Evolutionary conservation across 805 yeast genomes (phyloP).

Genomic region (Candida chauliodis): DNA sequence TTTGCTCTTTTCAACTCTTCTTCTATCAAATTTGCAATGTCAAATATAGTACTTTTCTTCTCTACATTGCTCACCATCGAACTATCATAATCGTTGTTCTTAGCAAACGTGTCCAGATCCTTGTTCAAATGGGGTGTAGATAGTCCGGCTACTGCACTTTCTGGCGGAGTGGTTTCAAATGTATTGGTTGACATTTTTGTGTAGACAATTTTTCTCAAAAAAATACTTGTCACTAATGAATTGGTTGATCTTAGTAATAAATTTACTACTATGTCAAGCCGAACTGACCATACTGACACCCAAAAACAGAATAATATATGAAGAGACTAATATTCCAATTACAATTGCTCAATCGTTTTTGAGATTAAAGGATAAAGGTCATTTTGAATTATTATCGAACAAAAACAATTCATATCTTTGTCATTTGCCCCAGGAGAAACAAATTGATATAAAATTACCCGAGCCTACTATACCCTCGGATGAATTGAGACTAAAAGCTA

Average conservation of each 20-base stretch:
- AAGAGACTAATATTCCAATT: constrained; percentile 16
- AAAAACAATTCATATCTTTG: constrained; percentile 17
- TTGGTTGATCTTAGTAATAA: constrained; percentile 1
- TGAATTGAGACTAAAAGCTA: constrained; percentile 17
- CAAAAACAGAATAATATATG: constrained; percentile 14
- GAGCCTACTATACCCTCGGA: neutral
- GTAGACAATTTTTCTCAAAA: neutral
- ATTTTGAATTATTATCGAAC: constrained; percentile 16
- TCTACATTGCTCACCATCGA: neutral
- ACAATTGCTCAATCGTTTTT: constrained; percentile 13
- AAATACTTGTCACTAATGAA: neutral
- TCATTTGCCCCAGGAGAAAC: constrained; percentile 14
- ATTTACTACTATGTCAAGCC: constrained; percentile 1
- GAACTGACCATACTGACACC: constrained; percentile 1
- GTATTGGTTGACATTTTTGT: constrained; percentile 7
- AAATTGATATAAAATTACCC: constrained; percentile 1
- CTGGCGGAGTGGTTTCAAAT: constrained; percentile 9
- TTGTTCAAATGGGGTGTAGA: constrained; percentile 31
- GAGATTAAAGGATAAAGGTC: constrained; percentile 10
- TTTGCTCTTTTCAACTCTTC: constrained; percentile 19
- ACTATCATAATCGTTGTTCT: neutral
- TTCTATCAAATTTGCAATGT: constrained; percentile 33
- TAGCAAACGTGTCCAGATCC: neutral
- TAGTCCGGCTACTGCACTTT: constrained; percentile 18
- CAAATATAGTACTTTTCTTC: constrained; percentile 19